These are phyloP conservation scores for Penicillium odoratum DNA, from an alignment of 495 filamentous ascomycete genomes.

Conservation along the genomic window DNA sequence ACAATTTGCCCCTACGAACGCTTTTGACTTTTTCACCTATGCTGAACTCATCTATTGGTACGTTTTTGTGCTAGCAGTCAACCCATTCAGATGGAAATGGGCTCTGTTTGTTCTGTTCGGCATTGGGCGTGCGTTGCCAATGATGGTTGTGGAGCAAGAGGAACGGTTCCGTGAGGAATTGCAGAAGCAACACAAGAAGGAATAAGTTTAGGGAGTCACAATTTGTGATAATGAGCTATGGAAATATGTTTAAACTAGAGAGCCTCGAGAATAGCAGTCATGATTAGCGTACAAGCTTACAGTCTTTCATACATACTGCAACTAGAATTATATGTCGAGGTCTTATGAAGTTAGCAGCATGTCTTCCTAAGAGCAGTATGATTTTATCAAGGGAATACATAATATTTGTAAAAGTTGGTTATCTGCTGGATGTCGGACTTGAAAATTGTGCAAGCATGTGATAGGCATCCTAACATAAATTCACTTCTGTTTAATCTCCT, in stretches of 20 bases:
- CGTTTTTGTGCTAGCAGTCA: slow-evolving; percentile 71
- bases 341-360: no score
- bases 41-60: slow-evolving; percentile 85
- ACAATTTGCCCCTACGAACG: slow-evolving; percentile 60
- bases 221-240: neutral
- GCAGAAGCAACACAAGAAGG: slow-evolving; percentile 28
- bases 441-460: no score
- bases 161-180: slow-evolving; percentile 43
- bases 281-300: no score
- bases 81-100: slow-evolving; percentile 81
- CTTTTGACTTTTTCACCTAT: slow-evolving; percentile 89
- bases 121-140: slow-evolving; percentile 64
- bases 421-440: no score
- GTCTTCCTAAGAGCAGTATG: no score
- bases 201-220: slow-evolving; percentile 6
- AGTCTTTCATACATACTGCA: neutral
- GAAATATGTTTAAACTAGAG: no score
- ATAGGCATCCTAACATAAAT: neutral
- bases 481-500: slow-evolving; percentile 29
- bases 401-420: no score
- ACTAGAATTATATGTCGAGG: neutral
- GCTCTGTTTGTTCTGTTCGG: slow-evolving; percentile 77
- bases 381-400: no score
- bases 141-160: slow-evolving; percentile 64
- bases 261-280: neutral